Evolutionary conservation across 352 stramenopile genomes (phyloP), one percentile per base, ranked within the genome.

Genomic region (Globisporangium polare): DNA sequence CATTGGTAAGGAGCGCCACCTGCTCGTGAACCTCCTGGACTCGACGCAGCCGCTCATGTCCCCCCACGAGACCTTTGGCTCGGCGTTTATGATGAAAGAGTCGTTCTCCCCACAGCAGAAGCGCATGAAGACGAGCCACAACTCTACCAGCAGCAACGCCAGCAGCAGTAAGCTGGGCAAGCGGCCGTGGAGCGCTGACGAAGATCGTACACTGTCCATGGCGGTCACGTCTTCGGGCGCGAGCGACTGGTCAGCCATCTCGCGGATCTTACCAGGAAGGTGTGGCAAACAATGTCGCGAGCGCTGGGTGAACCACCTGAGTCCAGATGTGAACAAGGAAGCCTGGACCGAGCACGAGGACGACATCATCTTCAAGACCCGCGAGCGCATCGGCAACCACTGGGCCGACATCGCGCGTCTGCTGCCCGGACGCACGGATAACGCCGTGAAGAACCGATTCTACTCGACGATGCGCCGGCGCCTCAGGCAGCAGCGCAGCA

Each of bases 331-430:
- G 58, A 94, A 86, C 71, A 99, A 98, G 60, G 85, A 97, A 45
- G 88, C 94, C 5, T 99, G 94, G 94, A 97, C 80, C 0, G 71
- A 88, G 51, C 78, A 98, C 50, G 96, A 99, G 67, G 94, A 98
- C 77, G 77, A 89, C 52, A 69, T 92, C 49, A 92, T 95, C 55
- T 92, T 94, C 57, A 72, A 74, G 46, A 89, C 80, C 18, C 75
- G 79, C 2, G 80, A 91, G 39, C 70, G 74, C 15, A 89, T 95
- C 46, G 97, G 97, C 6, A 99, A 99, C 71, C 87, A 96, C 62
- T 99, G 97, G 97, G 91, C 92, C 3, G 92, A 98, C 63, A 99
- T 99, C 62, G 93, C 96, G 17, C 97, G 97, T 18, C 68, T 96
- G 17, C 77, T 99, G 33, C 93, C 95, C 24, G 97, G 97, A 2